Conservation (phyloP, 495 filamentous ascomycete genomes). For the Hypoxylon cercidicola region DNA sequence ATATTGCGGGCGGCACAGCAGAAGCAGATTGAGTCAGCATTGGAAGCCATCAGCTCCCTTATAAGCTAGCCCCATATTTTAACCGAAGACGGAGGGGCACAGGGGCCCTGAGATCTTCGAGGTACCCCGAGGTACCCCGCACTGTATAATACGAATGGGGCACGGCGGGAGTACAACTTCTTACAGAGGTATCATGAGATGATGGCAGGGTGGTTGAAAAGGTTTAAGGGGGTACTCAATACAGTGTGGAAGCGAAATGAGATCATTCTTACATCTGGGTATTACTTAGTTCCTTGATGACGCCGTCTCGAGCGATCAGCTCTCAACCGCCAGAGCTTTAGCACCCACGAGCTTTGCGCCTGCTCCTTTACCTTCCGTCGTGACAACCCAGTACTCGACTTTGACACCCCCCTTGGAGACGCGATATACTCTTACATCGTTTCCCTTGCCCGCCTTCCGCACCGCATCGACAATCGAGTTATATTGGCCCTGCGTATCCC, state of each 20-base stretch:
- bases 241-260: not conserved
- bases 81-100: conserved; percentile 33
- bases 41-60: not conserved
- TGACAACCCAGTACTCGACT: conserved; percentile 82
- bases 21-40: conserved; percentile 28
- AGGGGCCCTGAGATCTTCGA: not conserved
- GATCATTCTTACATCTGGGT: not conserved
- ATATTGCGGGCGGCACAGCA: not conserved
- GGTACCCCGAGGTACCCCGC: conserved; percentile 4
- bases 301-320: conserved; percentile 47
- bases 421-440: conserved; percentile 77
- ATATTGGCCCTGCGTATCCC: conserved; percentile 71
- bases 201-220: not conserved
- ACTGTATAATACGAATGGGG: not conserved
- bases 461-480: conserved; percentile 67
- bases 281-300: not conserved
- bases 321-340: conserved; percentile 81
- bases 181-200: not conserved
- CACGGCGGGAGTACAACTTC: not conserved
- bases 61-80: conserved; percentile 15
- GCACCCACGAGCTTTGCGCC: conserved; percentile 72
- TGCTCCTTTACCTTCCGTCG: conserved; percentile 60
- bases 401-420: conserved; percentile 68
- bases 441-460: conserved; percentile 63
- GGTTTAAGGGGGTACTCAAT: not conserved